Evolutionary conservation across 2,329 filamentous ascomycete species (phyloP), one percentile per base, ranked within the genome.

Genomic region (Alternaria ethzedia): DNA sequence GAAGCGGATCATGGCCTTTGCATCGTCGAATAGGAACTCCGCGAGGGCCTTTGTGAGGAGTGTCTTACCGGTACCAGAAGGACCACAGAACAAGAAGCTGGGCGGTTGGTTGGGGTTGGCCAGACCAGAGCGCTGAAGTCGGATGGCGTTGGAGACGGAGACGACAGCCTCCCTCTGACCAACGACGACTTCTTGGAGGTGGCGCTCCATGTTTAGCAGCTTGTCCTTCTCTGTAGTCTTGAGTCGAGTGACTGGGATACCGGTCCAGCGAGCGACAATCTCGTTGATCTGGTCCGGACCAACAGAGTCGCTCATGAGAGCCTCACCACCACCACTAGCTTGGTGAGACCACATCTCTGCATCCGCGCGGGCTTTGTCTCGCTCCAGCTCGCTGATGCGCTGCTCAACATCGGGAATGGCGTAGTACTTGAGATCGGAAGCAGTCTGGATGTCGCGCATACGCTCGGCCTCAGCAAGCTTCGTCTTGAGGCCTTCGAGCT

Each of bases 211-310:
- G 75, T 97, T 87, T 67, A 99, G 87, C n/a, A 99, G 87, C 85
- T 98, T 98, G 80, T 99, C 96, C 83, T 97, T 98, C 83, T 99
- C 96, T 0, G 94, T 92, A 0, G 96, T 97, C 84, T 92, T 95
- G 44, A 99, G 89, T 65, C 95, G 88, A 5, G 94, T 98, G 63
- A 99, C 93, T 1, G 96, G 96, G 72, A 99, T 99, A 68, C 96
- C 96, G n/a, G 96, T 99, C 93, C 94, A 97, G 65, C 94, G 90
- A 58, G 92, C 91, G 57, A 99, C 96, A 65, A 99, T 99, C 78
- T 98, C 95, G 79, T 99, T 98, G 86, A 99, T 99, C 80, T 99
- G 94, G 69, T 99, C 96, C 11, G 94, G 94, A 6, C 96, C 96
- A 69, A 99, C 96, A 50, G 96, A 88, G 78, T 99, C 96, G 4